phyloP scores from a whole-genome alignment of 163 green algal genomes.

The Scenedesmus sp. region DNA sequence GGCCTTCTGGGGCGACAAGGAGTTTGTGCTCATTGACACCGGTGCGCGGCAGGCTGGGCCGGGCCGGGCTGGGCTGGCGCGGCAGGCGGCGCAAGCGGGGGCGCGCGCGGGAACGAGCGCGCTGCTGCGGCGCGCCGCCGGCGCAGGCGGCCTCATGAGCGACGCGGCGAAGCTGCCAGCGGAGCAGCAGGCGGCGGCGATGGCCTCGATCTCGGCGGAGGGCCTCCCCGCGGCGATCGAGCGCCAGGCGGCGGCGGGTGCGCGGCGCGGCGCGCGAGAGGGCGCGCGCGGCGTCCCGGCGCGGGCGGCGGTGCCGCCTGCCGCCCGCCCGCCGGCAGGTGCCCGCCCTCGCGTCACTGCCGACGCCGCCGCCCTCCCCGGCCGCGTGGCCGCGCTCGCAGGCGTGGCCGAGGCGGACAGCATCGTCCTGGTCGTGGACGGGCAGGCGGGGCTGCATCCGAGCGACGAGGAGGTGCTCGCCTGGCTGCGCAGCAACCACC shows the following conservation, averaged over 20 bases:
- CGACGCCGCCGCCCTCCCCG: no score
- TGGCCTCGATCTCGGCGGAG: conserved; percentile 67
- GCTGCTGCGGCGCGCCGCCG: no score
- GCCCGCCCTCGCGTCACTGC: no score
- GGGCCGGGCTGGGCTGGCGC: no score
- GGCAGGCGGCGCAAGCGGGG: no score
- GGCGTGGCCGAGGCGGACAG: conserved; percentile 87
- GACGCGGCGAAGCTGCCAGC: conserved; percentile 69
- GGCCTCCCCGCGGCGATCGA: conserved; percentile 81
- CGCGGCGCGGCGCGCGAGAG: no score
- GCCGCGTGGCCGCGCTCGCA: no score
- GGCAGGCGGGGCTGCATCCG: conserved; percentile 82
- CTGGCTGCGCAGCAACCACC: conserved; percentile 89
- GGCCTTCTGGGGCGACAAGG: conserved; percentile 82
- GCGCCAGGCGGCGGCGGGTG: conserved; percentile 84
- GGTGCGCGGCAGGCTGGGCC: conserved; percentile 52
- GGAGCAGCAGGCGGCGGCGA: conserved; percentile 57
- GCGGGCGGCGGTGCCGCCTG: no score
- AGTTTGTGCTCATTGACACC: conserved; percentile 97
- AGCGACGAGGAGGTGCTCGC: conserved; percentile 89
- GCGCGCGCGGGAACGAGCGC: no score
- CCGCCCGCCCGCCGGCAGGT: no score
- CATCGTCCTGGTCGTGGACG: conserved; percentile 93
- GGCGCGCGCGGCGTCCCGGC: no score
- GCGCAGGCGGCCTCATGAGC: conserved; percentile 82